Evolutionary conservation across 768 basidiomycete genomes (phyloP).

Genomic region (Pleurotus giganteus): DNA sequence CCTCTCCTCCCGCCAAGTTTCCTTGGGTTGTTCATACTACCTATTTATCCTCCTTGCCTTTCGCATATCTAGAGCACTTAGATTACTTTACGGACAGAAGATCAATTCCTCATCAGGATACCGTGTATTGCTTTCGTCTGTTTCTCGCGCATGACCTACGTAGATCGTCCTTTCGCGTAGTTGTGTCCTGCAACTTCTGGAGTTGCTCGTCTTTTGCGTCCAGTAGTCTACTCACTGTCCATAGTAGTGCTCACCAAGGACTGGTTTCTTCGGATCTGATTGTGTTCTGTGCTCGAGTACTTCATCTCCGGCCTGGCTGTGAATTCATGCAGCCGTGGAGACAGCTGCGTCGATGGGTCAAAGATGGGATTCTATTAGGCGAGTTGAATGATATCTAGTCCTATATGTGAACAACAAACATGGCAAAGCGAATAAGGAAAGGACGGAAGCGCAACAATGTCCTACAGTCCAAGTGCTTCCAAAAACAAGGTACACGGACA

Average conservation of each 20-base stretch:
- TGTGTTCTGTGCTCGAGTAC: background rate
- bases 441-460: no score
- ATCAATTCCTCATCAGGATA: background rate
- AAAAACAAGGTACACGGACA: background rate
- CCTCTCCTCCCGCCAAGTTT: no score
- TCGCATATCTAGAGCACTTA: background rate
- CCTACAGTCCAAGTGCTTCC: background rate
- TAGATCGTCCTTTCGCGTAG: background rate
- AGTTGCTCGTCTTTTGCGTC: constrained; percentile 1
- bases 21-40: background rate
- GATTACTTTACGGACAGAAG: constrained; percentile 1
- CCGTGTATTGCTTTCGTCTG: constrained; percentile 3
- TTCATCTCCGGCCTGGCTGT: background rate
- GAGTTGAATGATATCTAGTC: no score
- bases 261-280: background rate
- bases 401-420: no score
- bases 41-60: background rate
- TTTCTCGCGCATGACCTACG: background rate
- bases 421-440: no score
- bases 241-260: constrained; percentile 1
- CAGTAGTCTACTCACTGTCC: background rate
- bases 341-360: no score
- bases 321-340: no score
- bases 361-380: no score
- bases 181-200: background rate